Percentiles rank a stretch among this genome's conserved stretches.
Conservation (phyloP, 345 rosid genomes). For the Draba incana region DNA sequence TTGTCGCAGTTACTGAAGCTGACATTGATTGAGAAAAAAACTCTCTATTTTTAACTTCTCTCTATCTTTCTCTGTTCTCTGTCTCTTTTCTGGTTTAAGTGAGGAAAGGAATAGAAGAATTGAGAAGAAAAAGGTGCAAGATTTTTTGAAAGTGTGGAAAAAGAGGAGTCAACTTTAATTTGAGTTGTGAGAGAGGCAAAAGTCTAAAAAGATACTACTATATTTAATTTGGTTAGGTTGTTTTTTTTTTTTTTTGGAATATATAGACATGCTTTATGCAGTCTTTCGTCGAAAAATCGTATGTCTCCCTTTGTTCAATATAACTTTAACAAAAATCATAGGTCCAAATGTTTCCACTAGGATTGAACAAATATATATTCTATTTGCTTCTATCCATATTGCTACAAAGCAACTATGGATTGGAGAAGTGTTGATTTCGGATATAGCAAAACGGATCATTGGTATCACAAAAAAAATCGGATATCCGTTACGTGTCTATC, state of each 20-base stretch:
- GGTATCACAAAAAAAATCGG: too few relatives aligned
- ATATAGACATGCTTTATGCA: neutral
- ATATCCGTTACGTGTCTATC: too few relatives aligned
- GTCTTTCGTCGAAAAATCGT: neutral
- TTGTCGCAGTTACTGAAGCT: conserved; percentile 35
- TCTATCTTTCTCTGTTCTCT: neutral
- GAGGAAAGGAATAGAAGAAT: conserved; percentile 22
- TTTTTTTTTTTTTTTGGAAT: conserved; percentile 18
- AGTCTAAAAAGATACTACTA: conserved; percentile 4
- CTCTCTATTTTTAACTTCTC: neutral
- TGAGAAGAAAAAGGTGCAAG: conserved; percentile 29
- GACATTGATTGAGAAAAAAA: conserved; percentile 29
- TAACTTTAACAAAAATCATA: conserved; percentile 8
- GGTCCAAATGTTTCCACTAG: neutral
- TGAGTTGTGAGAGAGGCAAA: conserved; percentile 63
- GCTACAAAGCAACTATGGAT: too few relatives aligned
- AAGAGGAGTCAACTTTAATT: conserved; percentile 56
- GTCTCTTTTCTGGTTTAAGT: conserved; percentile 31
- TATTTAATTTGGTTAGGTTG: conserved; percentile 23
- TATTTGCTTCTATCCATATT: too few relatives aligned
- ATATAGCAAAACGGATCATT: too few relatives aligned
- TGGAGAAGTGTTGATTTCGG: too few relatives aligned
- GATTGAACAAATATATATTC: too few relatives aligned
- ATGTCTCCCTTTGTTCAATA: conserved; percentile 8
- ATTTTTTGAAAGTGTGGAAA: conserved; percentile 24